A percentile compares a stretch with the other conserved stretches of the same genome.
Evolutionary conservation across 2,329 filamentous ascomycete species (phyloP).

Genomic region (Tolypocladium ovalisporum): DNA sequence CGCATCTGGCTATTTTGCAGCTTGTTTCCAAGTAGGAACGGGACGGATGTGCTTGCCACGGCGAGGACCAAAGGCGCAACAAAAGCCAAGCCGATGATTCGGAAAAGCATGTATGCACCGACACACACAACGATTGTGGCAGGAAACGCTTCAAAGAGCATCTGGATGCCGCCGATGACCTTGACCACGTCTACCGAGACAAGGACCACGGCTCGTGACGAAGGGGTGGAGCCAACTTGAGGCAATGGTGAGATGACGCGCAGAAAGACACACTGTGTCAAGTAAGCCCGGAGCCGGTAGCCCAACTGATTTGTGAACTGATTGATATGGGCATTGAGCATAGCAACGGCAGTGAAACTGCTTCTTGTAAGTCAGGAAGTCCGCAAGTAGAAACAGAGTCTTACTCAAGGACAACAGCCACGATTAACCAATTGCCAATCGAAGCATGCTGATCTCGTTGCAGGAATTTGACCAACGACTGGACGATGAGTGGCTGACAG

Average conservation of each 20-base stretch:
- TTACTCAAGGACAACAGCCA: neutral
- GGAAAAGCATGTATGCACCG: slow-evolving; percentile 1
- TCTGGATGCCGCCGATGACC: neutral
- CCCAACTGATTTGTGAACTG: neutral
- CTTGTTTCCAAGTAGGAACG: neutral
- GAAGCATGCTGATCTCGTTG: neutral
- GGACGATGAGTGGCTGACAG: neutral
- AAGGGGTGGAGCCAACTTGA: neutral
- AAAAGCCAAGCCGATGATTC: neutral
- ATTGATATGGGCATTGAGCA: neutral
- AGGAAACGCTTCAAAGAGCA: neutral
- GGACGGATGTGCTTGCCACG: neutral
- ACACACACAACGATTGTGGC: neutral
- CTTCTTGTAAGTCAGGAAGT: neutral
- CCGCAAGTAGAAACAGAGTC: neutral
- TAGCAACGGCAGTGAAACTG: neutral
- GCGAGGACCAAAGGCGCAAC: neutral
- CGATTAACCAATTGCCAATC: neutral
- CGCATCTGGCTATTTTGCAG: neutral
- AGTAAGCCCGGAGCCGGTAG: neutral
- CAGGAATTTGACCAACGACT: neutral
- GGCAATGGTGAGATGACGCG: neutral
- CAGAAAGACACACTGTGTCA: neutral
- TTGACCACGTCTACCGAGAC: neutral
- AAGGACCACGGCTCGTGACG: neutral